Percentiles rank a stretch among this genome's conserved stretches.
These are phyloP conservation scores for Lagenidium sp. DNA, from an alignment of 352 stramenopile species.

Conservation along the genomic window DNA sequence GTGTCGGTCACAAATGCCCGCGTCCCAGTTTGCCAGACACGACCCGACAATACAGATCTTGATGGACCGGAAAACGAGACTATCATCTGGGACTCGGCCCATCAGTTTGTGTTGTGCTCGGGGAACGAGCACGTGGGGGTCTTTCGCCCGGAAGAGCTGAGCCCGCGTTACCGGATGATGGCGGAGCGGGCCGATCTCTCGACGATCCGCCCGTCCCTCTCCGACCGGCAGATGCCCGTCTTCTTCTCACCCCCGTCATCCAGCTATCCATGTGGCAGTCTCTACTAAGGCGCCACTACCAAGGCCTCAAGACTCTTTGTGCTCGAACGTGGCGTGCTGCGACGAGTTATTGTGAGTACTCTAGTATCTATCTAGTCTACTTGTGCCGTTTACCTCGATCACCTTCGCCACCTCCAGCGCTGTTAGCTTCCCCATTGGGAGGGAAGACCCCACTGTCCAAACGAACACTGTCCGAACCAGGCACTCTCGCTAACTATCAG, in stretches of 20 bases:
- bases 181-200: slow-evolving; percentile 24
- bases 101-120: slow-evolving; percentile 53
- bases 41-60: slow-evolving; percentile 14
- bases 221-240: slow-evolving; percentile 41
- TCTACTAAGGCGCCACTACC: too few relatives aligned
- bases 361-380: too few relatives aligned
- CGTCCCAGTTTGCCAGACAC: background rate
- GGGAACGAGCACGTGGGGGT: slow-evolving; percentile 40
- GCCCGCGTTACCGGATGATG: slow-evolving; percentile 20
- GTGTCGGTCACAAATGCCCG: too few relatives aligned
- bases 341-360: too few relatives aligned
- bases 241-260: slow-evolving; percentile 52
- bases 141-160: slow-evolving; percentile 33
- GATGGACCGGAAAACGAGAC: slow-evolving; percentile 40
- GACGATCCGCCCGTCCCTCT: slow-evolving; percentile 41
- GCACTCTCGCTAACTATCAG: too few relatives aligned
- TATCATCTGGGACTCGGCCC: slow-evolving; percentile 19
- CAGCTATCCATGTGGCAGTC: slow-evolving; percentile 8
- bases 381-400: too few relatives aligned
- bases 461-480: too few relatives aligned
- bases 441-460: too few relatives aligned
- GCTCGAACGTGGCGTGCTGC: too few relatives aligned
- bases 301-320: too few relatives aligned
- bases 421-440: too few relatives aligned
- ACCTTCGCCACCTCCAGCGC: too few relatives aligned